Percentiles rank a stretch among this genome's conserved stretches.
Evolutionary conservation across 176 grass and related monocot genomes (phyloP).

Genomic region (Typha latifolia): DNA sequence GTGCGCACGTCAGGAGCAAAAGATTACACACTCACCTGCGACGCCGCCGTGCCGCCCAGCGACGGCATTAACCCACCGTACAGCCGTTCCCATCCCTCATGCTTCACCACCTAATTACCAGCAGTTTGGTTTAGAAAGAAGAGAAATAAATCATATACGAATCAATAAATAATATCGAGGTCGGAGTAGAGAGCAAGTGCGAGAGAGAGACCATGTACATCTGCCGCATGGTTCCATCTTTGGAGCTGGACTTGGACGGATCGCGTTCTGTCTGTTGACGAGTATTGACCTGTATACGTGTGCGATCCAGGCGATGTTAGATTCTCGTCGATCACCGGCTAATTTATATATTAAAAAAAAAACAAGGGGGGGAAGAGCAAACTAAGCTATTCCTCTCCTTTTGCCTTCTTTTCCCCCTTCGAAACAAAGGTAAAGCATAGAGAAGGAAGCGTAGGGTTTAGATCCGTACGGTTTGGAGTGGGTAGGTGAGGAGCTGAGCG

Average conservation of each 20-base stretch:
- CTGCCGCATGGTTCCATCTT: slow-evolving; percentile 60
- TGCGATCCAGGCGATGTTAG: not conserved
- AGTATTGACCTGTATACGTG: slow-evolving; percentile 67
- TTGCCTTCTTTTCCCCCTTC: too few relatives aligned
- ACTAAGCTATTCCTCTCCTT: not conserved
- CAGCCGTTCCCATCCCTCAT: slow-evolving; percentile 83
- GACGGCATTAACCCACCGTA: slow-evolving; percentile 78
- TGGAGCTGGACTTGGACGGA: slow-evolving; percentile 48
- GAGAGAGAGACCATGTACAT: slow-evolving; percentile 45
- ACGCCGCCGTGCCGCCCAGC: slow-evolving; percentile 69
- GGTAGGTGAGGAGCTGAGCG: slow-evolving; percentile 80
- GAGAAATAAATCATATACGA: not conserved
- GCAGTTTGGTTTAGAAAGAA: not conserved
- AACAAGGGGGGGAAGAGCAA: not conserved
- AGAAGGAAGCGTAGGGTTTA: too few relatives aligned
- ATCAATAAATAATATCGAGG: not conserved
- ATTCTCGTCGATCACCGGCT: not conserved
- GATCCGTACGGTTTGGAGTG: slow-evolving; percentile 65
- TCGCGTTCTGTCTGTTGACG: slow-evolving; percentile 92
- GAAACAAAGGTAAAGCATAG: not conserved
- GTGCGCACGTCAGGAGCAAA: not conserved
- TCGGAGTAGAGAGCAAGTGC: not conserved
- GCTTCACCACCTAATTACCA: slow-evolving; percentile 51
- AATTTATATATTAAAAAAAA: not conserved
- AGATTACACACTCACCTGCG: slow-evolving; percentile 40